These are phyloP conservation scores for Houttuynia cordata DNA, from an alignment of 164 flowering plant genomes.

Conservation along the genomic window DNA sequence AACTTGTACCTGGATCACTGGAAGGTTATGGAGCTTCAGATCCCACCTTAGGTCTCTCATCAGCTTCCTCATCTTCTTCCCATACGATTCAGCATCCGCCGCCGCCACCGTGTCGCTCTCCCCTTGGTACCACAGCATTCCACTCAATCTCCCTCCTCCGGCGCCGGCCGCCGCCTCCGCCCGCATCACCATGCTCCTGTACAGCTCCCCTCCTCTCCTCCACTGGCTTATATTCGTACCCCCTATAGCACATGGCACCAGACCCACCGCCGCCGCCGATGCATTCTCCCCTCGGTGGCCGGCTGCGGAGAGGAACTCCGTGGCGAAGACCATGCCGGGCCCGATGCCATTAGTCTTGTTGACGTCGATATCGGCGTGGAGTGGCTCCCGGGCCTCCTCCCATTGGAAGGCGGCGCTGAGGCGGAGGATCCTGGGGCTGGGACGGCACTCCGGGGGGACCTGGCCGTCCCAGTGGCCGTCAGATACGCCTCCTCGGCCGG, in stretches of 20 bases:
- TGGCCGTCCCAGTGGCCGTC: constrained; percentile 40
- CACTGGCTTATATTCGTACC: constrained; percentile 64
- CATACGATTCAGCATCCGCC: constrained; percentile 32
- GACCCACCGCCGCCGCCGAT: constrained; percentile 23
- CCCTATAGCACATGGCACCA: constrained; percentile 80
- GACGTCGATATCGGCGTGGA: constrained; percentile 48
- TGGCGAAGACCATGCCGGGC: constrained; percentile 62
- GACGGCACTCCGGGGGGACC: constrained; percentile 31
- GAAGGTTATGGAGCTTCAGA: constrained; percentile 35
- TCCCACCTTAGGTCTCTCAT: constrained; percentile 34
- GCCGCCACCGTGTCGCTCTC: constrained; percentile 45
- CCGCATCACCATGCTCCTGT: constrained; percentile 36
- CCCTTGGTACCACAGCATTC: constrained; percentile 79
- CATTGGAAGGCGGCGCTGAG: constrained; percentile 28
- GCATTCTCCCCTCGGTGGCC: constrained; percentile 8
- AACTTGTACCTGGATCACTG: constrained; percentile 42
- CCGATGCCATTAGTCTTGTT: constrained; percentile 49
- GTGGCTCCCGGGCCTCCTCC: constrained; percentile 52
- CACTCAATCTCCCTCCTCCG: constrained; percentile 47
- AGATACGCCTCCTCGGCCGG: constrained; percentile 53
- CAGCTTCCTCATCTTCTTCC: constrained; percentile 27
- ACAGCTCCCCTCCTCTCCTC: constrained; percentile 39
- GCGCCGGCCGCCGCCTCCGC: constrained; percentile 22
- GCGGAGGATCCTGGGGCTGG: constrained; percentile 29
- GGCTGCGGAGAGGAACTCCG: constrained; percentile 10